Evolutionary conservation across 2,329 filamentous ascomycete genomes (phyloP), one percentile per base, ranked within the genome.

Genomic region (Sphaceloma murrayae): DNA sequence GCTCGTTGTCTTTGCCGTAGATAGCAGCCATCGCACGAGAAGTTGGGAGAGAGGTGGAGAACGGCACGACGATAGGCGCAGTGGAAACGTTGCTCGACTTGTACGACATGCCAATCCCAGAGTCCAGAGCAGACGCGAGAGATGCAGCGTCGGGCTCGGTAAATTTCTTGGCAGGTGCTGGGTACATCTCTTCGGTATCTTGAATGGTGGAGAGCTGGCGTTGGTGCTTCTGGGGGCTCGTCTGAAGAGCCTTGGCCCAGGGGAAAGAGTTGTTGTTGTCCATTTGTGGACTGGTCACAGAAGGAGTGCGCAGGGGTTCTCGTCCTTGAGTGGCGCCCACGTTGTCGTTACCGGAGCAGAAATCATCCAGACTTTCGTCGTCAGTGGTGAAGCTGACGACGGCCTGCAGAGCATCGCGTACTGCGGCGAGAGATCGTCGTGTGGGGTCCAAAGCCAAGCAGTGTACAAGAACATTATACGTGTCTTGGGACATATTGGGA

Each of bases 401-500:
- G 43, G 84, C 82, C 51, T 79, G 67, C 24, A 98, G 77, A 43
- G 85, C 84, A 42, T 85, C 76, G 53, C 85, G 85, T 49, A 86
- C 79, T 48, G 77, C 84, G 22, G 74, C 69, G 38, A 98, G 70
- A 24, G 88, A 93, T 45, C 91, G 83, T 71, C 87, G 93, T 62
- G 74, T 76, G 8, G 91, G 91, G 59, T 98, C 89, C 54, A 98
- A 68, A 56, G 85, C 85, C 76, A 98, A 77, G 62, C 85, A 93
- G 65, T 94, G 77, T 43, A 81, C 78, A 63, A 98, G 78, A 53
- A 98, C 85, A 64, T 95, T 87, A 58, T 85, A 98, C 0, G 91
- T 95, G 63, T 98, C 91, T 63, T 94, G 86, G 39, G 89, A 96
- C 89, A 98, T 94, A 63, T 85, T 88, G 29, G 91, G 88, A 64